Percentiles rank a stretch among this genome's conserved stretches.
Evolutionary conservation across 257 asterid genomes (phyloP).

Genomic region (Solanum dulcamara): DNA sequence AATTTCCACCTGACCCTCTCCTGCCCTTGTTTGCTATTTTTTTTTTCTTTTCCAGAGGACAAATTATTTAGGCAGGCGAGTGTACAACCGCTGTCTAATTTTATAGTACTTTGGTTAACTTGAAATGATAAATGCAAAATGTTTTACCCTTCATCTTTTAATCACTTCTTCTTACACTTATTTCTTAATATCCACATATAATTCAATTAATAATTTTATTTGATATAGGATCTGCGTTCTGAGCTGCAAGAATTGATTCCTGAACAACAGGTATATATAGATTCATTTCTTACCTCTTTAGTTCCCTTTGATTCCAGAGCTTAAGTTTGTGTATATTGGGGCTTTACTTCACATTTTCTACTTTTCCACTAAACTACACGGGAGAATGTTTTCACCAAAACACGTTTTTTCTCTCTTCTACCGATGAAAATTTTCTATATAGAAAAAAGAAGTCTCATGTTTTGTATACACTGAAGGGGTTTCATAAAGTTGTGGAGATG

Average conservation of each 20-base stretch:
- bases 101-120: background rate
- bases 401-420: background rate
- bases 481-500: background rate
- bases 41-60: background rate
- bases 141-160: background rate
- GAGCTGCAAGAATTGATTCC: slow-evolving; percentile 85
- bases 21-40: background rate
- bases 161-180: background rate
- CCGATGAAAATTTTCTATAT: background rate
- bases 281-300: background rate
- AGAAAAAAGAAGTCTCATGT: background rate
- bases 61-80: background rate
- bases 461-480: background rate
- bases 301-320: background rate
- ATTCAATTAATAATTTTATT: background rate
- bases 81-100: background rate
- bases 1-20: background rate
- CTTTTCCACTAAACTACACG: background rate
- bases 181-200: background rate
- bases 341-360: background rate
- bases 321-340: background rate
- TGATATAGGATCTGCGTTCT: slow-evolving; percentile 58
- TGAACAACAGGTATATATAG: slow-evolving; percentile 53
- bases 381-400: background rate
- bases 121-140: background rate